Evolutionary conservation across 306 rosid species (phyloP), one percentile per base, ranked within the genome.

Genomic region (Pyrus pyrifolia): DNA sequence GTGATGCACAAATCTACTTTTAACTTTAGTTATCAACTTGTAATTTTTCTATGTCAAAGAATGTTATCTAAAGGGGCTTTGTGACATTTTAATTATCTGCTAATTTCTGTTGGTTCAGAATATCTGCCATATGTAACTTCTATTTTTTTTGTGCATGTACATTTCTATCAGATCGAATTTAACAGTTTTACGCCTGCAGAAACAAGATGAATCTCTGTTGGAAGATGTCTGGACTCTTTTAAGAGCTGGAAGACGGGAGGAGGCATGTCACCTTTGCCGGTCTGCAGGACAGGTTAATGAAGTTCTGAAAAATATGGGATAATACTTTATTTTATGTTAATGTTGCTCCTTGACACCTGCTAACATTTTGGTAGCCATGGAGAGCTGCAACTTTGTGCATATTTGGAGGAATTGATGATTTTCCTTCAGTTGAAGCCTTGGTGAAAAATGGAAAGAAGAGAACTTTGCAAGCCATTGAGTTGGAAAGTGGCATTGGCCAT

Each of bases 171-270:
- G 46, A 12, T 29, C 40, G 59, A 25, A 35, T 23, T 77, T 81
- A 23, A 30, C 31, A 67, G 21, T 73, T 83, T 33, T 68, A 21
- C 44, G 57, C 76, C 30, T 73, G 76, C 91, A 95, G 99, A 92
- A 95, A 86, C 99, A 95, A 83, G 97, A 95, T 58, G 97, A 95
- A 79, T 89, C 99, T 79, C 97, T 95, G 81, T 81, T 92, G 85
- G 99, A 95, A 85, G 99, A 95, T 86, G 84, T 88, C 42, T 95
- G 99, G 99, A 92, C 89, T 57, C 97, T 95, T 84, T 66, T 95
- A 76, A 88, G 95, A 89, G 97, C 99, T 79, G 97, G 99, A 80
- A 95, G 97, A 81, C 86, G 89, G 78, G 96, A 91, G 79, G 97
- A 95, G 86, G 99, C 99, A 51, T 92, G 92, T 68, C 89, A 83